phyloP scores from a whole-genome alignment of 164 flowering plant species.

The Cinnamomum micranthum region DNA sequence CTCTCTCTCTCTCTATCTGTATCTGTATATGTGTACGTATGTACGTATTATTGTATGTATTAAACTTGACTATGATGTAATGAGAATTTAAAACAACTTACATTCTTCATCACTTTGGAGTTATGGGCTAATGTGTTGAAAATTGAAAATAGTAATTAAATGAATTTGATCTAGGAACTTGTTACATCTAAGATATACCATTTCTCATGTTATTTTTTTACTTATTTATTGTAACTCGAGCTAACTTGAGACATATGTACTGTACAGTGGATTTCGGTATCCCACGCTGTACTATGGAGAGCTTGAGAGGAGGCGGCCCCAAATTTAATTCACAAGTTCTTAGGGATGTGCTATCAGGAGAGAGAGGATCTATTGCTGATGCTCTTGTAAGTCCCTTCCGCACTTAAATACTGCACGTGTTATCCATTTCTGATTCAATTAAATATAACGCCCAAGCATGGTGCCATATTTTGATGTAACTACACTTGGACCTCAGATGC shows the following conservation, averaged over 20 bases:
- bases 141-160: too few species aligned
- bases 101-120: too few species aligned
- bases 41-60: too few species aligned
- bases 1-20: background rate
- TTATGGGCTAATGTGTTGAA: too few species aligned
- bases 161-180: too few species aligned
- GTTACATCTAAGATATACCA: too few species aligned
- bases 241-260: background rate
- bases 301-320: constrained; percentile 76
- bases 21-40: too few species aligned
- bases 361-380: constrained; percentile 80
- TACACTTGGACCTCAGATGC: background rate
- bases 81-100: too few species aligned
- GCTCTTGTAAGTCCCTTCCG: constrained; percentile 60
- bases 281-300: constrained; percentile 77
- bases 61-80: too few species aligned
- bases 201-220: too few species aligned
- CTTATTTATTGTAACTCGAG: background rate
- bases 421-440: background rate
- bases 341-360: constrained; percentile 70
- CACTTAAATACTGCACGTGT: background rate
- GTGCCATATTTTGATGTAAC: background rate
- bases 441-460: background rate
- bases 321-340: constrained; percentile 66
- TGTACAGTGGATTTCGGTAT: constrained; percentile 83